Base-by-base conservation (phyloP, 2,329 filamentous ascomycete species). In the Rasamsonia emersonii region DNA sequence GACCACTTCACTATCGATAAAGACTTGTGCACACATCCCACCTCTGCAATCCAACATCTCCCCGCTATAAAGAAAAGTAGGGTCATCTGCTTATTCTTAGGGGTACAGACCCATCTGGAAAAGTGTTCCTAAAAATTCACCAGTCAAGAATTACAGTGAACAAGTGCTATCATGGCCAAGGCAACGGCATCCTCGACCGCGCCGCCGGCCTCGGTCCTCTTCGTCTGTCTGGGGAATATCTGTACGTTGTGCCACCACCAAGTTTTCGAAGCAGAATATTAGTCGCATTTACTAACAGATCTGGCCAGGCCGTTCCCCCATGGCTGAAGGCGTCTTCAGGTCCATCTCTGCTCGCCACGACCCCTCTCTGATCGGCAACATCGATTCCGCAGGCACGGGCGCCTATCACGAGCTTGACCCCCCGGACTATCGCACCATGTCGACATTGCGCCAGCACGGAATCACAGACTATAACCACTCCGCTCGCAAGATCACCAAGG, bases 221-320 rank as follows among this genome's bases (percentile, higher is more conserved):
- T 96, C 55, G 89, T 96, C 47, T 98, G 91, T 62, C 72, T 96
- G 19, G 91, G 91, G 57, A 98, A 98, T 61, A 96, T 96, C 52
- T 98, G 86, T 73, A 51, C 31, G 58, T 39, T 11, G 11, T 28
- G 37, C 31, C 35, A 11, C 35, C 31, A 26, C 25, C 3, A 13
- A 14, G 17, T 14, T 9, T 16, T 10, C 13, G n/a, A 18, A n/a
- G n/a, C n/a, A n/a, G n/a, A n/a, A n/a, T n/a, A n/a, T n/a, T n/a
- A n/a, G n/a, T n/a, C n/a, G n/a, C n/a, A n/a, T n/a, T n/a, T n/a
- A 18, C 15, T 11, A 37, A 34, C 28, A n/a, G 5, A 14, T 7
- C 15, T 13, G 6, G 11, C 16, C 38, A 71, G 70, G 73, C 51
- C 73, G 76, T 39, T 94, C 86, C 5, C 84, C 91, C 18, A 96